Conservation (phyloP, 2,329 filamentous ascomycete species). For the Trichoderma lentiforme region DNA sequence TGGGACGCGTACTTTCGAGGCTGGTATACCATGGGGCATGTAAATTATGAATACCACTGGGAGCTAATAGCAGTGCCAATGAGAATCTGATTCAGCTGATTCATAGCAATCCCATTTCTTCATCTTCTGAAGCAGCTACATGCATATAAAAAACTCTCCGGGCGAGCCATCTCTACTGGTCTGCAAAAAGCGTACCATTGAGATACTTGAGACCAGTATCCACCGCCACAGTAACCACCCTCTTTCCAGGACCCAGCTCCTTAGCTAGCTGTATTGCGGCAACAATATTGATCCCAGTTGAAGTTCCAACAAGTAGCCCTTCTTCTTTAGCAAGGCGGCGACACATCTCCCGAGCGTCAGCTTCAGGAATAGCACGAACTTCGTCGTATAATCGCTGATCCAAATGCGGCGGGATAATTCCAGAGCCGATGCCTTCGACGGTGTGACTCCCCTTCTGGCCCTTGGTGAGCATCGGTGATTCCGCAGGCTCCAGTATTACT, state of each 20-base stretch:
- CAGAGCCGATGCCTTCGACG: background rate
- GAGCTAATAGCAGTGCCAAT: background rate
- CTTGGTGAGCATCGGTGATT: background rate
- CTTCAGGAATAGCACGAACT: background rate
- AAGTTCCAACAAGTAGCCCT: background rate
- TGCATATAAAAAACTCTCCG: background rate
- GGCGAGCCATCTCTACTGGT: background rate
- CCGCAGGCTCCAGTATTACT: background rate
- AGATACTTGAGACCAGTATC: constrained; percentile 9
- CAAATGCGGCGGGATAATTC: background rate
- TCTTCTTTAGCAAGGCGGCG: background rate
- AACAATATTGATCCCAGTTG: background rate
- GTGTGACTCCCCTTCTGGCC: background rate
- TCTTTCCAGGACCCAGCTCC: background rate
- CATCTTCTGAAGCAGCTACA: background rate
- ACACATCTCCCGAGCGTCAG: background rate
- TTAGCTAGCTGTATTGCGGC: background rate
- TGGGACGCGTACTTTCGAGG: background rate
- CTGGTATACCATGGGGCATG: background rate
- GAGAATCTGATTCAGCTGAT: background rate
- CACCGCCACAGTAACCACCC: background rate
- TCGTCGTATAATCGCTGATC: background rate
- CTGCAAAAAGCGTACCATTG: background rate
- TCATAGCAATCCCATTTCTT: no score
- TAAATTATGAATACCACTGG: background rate